Conservation (phyloP, 257 asterid genomes). For the Coffea canephora region DNA sequence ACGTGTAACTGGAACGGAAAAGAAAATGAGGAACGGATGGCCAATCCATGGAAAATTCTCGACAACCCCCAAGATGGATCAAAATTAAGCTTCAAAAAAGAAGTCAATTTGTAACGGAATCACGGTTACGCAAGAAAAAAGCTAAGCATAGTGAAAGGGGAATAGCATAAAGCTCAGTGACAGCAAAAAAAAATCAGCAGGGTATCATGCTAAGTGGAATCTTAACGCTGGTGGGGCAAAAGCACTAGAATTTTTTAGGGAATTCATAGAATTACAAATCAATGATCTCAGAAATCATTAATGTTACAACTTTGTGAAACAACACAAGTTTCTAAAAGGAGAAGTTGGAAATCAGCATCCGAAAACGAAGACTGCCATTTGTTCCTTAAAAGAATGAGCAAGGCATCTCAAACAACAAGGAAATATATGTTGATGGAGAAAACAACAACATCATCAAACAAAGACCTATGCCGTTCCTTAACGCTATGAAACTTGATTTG, state of each 20-base stretch:
- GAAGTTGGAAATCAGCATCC: background rate
- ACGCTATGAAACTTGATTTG: too few species aligned
- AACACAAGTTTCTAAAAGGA: background rate
- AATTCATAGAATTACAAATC: background rate
- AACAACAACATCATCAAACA: background rate
- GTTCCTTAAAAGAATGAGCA: background rate
- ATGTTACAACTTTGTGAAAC: conserved; percentile 1
- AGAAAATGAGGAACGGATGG: background rate
- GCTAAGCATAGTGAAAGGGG: background rate
- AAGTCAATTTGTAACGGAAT: background rate
- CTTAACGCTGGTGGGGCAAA: background rate
- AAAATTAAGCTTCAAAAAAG: background rate
- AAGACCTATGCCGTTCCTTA: too few species aligned
- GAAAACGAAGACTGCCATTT: background rate
- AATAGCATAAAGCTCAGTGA: background rate
- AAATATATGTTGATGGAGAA: background rate
- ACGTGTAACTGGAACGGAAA: background rate
- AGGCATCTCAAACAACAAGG: background rate
- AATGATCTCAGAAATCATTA: conserved; percentile 3
- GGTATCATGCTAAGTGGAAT: background rate
- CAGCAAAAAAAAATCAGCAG: background rate
- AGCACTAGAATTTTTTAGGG: background rate
- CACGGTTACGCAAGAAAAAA: background rate
- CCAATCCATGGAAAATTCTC: background rate
- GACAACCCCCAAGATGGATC: background rate